Evolutionary conservation across 2,329 filamentous ascomycete genomes (phyloP).

Genomic region (Nemania sp.): DNA sequence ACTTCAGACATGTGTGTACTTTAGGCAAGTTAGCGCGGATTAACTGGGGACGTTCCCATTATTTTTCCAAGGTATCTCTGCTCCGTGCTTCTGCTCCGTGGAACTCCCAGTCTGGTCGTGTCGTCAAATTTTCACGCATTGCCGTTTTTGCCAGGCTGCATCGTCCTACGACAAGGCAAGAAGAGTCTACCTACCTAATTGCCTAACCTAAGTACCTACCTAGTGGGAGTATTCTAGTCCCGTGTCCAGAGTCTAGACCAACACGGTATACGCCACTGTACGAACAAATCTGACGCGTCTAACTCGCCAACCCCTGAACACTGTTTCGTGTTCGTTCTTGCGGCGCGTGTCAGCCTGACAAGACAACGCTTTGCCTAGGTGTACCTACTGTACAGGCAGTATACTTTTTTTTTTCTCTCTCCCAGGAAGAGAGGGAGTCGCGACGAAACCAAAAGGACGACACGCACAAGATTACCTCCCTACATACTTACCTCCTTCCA

Average conservation of each 20-base stretch:
- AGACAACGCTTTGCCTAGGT: no score
- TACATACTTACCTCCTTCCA: no score
- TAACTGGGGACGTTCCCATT: neutral
- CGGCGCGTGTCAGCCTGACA: constrained; percentile 18
- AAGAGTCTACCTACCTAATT: no score
- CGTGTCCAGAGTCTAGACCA: constrained; percentile 21
- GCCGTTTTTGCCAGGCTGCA: constrained; percentile 25
- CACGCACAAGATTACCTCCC: neutral
- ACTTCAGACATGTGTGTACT: no score
- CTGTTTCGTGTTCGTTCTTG: constrained; percentile 12
- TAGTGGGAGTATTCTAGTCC: constrained; percentile 6
- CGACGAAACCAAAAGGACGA: constrained; percentile 4
- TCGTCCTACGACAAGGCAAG: constrained; percentile 17
- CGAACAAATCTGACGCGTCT: constrained; percentile 21
- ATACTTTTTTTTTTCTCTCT: neutral
- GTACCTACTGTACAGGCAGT: neutral
- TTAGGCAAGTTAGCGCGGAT: no score
- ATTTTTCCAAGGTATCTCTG: neutral
- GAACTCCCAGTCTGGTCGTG: neutral
- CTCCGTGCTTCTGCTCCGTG: neutral
- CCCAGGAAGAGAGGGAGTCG: neutral
- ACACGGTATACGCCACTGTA: constrained; percentile 2
- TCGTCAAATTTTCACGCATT: constrained; percentile 27
- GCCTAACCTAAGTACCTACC: no score
- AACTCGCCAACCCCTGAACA: constrained; percentile 8